phyloP scores from a whole-genome alignment of 176 grass and related monocot genomes.

The Ananas comosus region DNA sequence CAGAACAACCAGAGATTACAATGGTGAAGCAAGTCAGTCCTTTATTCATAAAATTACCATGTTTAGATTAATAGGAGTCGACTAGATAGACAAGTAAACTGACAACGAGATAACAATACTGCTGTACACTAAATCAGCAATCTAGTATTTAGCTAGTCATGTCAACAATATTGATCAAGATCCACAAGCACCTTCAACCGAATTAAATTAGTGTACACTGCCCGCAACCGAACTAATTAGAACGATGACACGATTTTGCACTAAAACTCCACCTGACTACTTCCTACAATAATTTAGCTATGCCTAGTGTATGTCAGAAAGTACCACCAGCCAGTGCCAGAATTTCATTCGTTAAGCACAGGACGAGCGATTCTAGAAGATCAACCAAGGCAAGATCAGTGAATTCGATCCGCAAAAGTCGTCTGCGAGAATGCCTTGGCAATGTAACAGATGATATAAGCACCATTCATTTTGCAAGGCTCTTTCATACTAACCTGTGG shows the following conservation, averaged over 20 bases:
- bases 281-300: not conserved
- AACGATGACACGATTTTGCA: not conserved
- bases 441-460: not conserved
- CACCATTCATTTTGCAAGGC: slow-evolving; percentile 1
- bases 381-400: not conserved
- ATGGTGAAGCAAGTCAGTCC: too few relatives aligned
- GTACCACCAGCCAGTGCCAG: not conserved
- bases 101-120: too few relatives aligned
- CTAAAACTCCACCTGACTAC: not conserved
- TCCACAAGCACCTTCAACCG: not conserved
- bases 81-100: too few relatives aligned
- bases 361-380: not conserved
- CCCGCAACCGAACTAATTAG: not conserved
- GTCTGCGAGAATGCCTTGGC: too few relatives aligned
- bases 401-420: too few relatives aligned
- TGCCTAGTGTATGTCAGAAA: not conserved
- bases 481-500: slow-evolving; percentile 1
- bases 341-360: not conserved
- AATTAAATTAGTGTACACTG: not conserved
- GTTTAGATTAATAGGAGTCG: too few relatives aligned
- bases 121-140: too few relatives aligned
- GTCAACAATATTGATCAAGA: not conserved
- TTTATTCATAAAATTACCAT: too few relatives aligned
- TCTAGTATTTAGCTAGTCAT: not conserved
- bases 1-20: too few relatives aligned